Evolutionary conservation across 2,329 filamentous ascomycete species (phyloP), one percentile per base, ranked within the genome.

Genomic region (Fusarium sp.): DNA sequence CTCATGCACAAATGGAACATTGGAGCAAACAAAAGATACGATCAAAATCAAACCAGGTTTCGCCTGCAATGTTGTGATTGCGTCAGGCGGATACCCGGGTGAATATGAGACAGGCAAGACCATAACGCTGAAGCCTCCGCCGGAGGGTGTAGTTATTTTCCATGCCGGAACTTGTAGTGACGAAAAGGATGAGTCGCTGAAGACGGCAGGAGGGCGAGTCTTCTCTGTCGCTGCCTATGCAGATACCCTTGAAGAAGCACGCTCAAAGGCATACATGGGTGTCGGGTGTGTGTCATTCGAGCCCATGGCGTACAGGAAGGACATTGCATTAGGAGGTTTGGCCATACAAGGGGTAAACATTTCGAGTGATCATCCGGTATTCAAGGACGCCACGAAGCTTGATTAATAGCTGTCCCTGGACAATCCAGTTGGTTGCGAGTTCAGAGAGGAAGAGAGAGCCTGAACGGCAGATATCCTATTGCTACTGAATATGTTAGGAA

Each of bases 1-100:
- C 30, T 92, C 93, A 45, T 96, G 92, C 78, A 88, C 91, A 9
- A 85, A 90, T 49, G 88, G 90, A 22, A 89, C 86, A 71, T 85
- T 97, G n/a, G 84, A 89, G 56, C 84, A 85, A 40, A 84, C 92
- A 9, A 79, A 84, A 43, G 84, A 92, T 15, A 78, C 83, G 2
- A 81, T 96, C 68, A 87, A 87, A 55, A 79, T 93, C 15, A 85
- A 89, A 49, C 73, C 82, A 19, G 86, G 85, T 47, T 93, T 88
- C 73, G 92, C 92, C 56, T 90, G 92, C 23, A 97, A 93, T 2
- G 92, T 97, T 22, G 92, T 97, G 7, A 88, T 94, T 10, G 92
- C 94, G 35, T 91, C 94, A 3, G 92, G 90, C 22, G 94, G 94
- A 6, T 97, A 97, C 76, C 94, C 94, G 7, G 91, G 88, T 50